Evolutionary conservation across 495 filamentous ascomycete genomes (phyloP), one percentile per base, ranked within the genome.

Genomic region (Hapsidospora chrysogenum): DNA sequence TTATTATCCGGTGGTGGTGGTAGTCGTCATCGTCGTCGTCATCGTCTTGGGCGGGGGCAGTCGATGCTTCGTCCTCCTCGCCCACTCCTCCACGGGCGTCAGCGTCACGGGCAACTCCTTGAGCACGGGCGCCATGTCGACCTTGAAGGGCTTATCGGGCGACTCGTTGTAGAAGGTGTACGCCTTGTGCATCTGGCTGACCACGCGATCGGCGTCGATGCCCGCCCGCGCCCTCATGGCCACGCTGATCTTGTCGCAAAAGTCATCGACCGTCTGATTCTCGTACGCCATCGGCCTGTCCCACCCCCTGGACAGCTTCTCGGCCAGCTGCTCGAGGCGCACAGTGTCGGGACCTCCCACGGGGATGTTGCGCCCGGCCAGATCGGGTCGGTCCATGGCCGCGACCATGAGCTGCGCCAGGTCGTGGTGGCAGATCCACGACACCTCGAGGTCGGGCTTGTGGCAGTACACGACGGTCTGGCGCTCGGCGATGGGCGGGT

Each of bases 361-460:
- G 7, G 13, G n/a, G 11, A 33, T 17, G 31, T 33, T 18, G 31
- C 31, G 31, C 7, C 31, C 31, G 14, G 17, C 31, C 6, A 33
- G 18, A 4, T 33, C 5, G 4, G 31, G 31, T 2, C 31, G 31
- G 9, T 14, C 18, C 31, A 33, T 33, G 31, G 31, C 31, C 16
- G 31, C 31, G 9, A 19, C 18, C 31, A 33, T 33, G 4, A 33
- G 17, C 13, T 33, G 31, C 7, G 31, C 31, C 9, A 33, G 9
- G 17, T 33, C 31, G 9, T 33, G 31, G 17, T 33, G 31, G 31
- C 31, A 33, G 31, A 33, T 33, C 31, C 31, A 33, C 13, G 17
- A 17, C 9, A 33, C 31, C 9, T 33, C 31, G 9, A 33, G 16
- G 3, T 14, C 18, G 5, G 31, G 31, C 31, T 33, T 33, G 17